Evolutionary conservation across 2,329 filamentous ascomycete species (phyloP).

Genomic region (Ciborinia camelliae): DNA sequence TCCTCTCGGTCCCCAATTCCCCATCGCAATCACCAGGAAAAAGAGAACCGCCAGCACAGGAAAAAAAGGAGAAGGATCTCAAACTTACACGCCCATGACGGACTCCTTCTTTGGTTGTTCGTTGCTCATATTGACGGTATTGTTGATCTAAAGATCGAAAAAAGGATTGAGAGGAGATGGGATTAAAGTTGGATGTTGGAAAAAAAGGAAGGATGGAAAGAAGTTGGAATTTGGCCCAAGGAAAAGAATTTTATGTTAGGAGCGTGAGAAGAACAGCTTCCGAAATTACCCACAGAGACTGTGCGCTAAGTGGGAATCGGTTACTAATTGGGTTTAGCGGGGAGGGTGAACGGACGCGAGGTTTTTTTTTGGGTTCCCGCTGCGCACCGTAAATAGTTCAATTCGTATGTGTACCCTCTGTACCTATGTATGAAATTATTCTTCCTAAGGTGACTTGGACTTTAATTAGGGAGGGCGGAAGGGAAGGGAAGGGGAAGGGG

Average conservation of each 20-base stretch:
- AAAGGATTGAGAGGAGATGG: conserved; percentile 62
- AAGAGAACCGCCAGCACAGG: not conserved
- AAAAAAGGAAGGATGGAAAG: conserved; percentile 29
- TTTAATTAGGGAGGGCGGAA: no score
- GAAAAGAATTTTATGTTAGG: conserved; percentile 30
- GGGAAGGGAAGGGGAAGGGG: no score
- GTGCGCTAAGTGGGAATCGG: conserved; percentile 4
- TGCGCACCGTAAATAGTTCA: no score
- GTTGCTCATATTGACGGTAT: conserved; percentile 44
- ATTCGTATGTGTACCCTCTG: no score
- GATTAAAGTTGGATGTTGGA: conserved; percentile 30
- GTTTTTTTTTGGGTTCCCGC: conserved; percentile 18
- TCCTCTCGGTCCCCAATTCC: conserved; percentile 7
- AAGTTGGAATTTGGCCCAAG: conserved; percentile 23
- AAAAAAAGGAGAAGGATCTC: conserved; percentile 25
- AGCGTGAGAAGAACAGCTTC: conserved; percentile 21
- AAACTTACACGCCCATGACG: conserved; percentile 65
- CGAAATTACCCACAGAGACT: conserved; percentile 22
- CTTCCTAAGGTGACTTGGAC: no score
- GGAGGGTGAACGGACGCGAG: not conserved
- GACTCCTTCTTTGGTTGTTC: conserved; percentile 52
- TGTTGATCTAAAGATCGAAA: conserved; percentile 42
- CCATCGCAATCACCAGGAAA: conserved; percentile 27
- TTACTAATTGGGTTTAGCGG: not conserved
- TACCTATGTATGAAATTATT: no score